Conservation (phyloP, 2,329 filamentous ascomycete genomes). For the Dactylonectria macrodidyma region DNA sequence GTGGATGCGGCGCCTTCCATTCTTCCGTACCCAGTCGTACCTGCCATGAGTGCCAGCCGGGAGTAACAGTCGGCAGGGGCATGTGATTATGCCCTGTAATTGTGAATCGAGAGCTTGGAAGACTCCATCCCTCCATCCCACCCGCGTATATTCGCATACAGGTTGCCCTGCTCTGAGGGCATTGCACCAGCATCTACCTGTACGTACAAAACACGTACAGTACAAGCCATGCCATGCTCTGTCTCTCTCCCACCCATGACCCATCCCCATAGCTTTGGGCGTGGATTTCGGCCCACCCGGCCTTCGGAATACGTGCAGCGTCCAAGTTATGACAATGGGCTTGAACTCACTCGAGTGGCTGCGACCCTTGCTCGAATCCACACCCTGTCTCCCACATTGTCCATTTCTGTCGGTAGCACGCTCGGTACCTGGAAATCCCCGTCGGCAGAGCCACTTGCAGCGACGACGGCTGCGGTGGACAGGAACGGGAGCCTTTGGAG, state of each 20-base stretch:
- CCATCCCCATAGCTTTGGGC: slow-evolving; percentile 10
- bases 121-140: too few species aligned
- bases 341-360: neutral
- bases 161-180: too few species aligned
- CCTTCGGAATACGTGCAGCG: neutral
- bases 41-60: neutral
- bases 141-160: too few species aligned
- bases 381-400: slow-evolving; percentile 47
- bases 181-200: too few species aligned
- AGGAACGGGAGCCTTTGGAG: slow-evolving; percentile 7
- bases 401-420: slow-evolving; percentile 35
- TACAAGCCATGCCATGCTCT: too few species aligned
- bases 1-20: neutral
- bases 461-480: slow-evolving; percentile 9
- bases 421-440: slow-evolving; percentile 38
- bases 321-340: slow-evolving; percentile 5
- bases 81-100: neutral
- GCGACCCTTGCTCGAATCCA: slow-evolving; percentile 22
- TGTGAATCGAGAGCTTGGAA: too few species aligned
- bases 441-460: slow-evolving; percentile 31
- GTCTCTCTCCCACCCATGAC: neutral
- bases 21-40: neutral
- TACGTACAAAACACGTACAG: too few species aligned
- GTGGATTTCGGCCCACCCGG: neutral
- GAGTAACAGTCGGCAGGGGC: too few species aligned